phyloP scores from a whole-genome alignment of 768 basidiomycete species.

The Obba rivulosa region DNA sequence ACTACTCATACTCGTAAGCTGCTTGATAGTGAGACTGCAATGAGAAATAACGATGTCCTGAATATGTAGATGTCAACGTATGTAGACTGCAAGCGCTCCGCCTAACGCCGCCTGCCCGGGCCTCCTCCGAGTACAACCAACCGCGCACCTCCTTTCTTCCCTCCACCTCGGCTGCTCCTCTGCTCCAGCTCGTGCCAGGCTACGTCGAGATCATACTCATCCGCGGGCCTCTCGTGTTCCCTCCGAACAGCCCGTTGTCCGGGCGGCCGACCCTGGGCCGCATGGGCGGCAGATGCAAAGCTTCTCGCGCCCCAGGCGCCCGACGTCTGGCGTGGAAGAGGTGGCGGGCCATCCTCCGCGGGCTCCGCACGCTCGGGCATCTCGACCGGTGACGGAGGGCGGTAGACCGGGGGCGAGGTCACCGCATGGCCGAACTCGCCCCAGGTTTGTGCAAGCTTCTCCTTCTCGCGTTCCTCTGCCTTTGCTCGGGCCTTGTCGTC shows the following conservation, averaged over 20 bases:
- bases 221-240: slow-evolving; percentile 33
- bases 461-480: slow-evolving; percentile 73
- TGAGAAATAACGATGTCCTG: too few species aligned
- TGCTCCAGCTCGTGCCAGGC: slow-evolving; percentile 82
- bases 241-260: slow-evolving; percentile 18
- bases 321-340: slow-evolving; percentile 4
- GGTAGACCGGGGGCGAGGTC: slow-evolving; percentile 3
- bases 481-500: slow-evolving; percentile 80
- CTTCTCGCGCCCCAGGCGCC: slow-evolving; percentile 79
- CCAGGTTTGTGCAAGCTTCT: slow-evolving; percentile 24
- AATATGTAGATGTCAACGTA: too few species aligned
- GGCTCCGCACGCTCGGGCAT: slow-evolving; percentile 38
- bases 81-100: too few species aligned
- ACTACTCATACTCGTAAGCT: background rate
- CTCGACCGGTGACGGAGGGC: slow-evolving; percentile 55
- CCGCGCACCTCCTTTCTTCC: slow-evolving; percentile 57
- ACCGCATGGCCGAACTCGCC: slow-evolving; percentile 12
- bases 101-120: slow-evolving; percentile 39
- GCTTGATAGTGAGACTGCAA: too few species aligned
- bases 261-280: slow-evolving; percentile 9
- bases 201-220: slow-evolving; percentile 74
- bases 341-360: background rate
- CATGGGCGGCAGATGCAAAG: slow-evolving; percentile 69
- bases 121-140: slow-evolving; percentile 72
- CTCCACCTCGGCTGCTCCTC: slow-evolving; percentile 32